phyloP scores from a whole-genome alignment of 2,329 filamentous ascomycete genomes.

The Macrophomina pseudophaseolina region DNA sequence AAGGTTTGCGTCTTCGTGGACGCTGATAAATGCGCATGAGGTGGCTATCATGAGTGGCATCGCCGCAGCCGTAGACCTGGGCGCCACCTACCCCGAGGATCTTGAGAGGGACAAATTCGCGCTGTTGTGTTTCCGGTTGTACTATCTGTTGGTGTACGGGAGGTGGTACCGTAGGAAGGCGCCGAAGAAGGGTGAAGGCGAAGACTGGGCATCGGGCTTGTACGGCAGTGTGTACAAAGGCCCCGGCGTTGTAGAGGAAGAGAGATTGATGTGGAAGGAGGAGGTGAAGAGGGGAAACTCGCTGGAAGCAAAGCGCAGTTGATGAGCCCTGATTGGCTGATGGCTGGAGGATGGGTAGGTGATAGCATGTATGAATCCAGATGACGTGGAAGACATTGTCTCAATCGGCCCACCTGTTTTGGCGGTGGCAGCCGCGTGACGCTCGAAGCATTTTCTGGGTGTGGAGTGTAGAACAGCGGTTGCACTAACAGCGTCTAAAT shows the following conservation, averaged over 20 bases:
- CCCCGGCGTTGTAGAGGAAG: conserved; percentile 59
- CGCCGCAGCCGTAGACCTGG: conserved; percentile 71
- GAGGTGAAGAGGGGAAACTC: conserved; percentile 36
- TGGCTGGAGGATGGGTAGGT: too few species aligned
- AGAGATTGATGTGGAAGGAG: conserved; percentile 61
- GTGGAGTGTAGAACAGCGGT: not conserved
- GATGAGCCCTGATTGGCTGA: not conserved
- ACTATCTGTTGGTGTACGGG: conserved; percentile 66
- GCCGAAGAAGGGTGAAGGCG: conserved; percentile 55
- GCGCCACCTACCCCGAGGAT: conserved; percentile 67
- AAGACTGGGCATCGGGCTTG: conserved; percentile 61
- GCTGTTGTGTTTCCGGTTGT: conserved; percentile 64
- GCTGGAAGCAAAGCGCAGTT: not conserved
- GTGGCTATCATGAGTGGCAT: conserved; percentile 73
- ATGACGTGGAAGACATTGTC: not conserved
- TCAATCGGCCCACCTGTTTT: not conserved
- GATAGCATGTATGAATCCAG: too few species aligned
- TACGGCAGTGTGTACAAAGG: conserved; percentile 67
- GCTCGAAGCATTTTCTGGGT: too few species aligned
- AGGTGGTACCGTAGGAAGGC: conserved; percentile 61
- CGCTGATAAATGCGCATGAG: conserved; percentile 72
- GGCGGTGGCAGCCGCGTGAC: not conserved
- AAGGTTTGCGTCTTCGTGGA: conserved; percentile 70
- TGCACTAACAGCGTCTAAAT: not conserved
- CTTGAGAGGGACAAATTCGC: conserved; percentile 67